Conservation (phyloP, 2,329 filamentous ascomycete genomes). For the Chrysoporthe cubensis region DNA sequence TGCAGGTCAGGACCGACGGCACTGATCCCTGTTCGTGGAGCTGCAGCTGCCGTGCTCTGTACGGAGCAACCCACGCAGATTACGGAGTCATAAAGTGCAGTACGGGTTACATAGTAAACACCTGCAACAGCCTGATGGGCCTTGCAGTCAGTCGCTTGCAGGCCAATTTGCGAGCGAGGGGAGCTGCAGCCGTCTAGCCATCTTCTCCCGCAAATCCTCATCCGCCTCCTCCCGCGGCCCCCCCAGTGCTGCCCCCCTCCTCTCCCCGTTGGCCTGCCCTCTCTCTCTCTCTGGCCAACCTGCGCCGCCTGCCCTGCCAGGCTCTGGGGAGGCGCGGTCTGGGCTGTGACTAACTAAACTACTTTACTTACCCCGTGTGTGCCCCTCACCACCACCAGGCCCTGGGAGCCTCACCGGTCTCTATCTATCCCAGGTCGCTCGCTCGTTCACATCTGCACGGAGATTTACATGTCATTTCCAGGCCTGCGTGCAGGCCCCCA, state of each 20-base stretch:
- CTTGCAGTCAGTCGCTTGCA: background rate
- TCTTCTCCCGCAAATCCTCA: background rate
- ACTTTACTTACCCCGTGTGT: background rate
- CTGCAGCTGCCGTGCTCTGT: background rate
- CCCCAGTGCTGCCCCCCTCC: background rate
- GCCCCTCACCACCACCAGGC: background rate
- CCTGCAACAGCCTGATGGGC: background rate
- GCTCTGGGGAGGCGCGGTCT: background rate
- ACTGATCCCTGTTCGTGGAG: background rate
- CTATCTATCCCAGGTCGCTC: too few relatives aligned
- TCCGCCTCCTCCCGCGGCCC: background rate
- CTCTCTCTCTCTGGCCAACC: background rate
- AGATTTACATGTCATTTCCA: background rate
- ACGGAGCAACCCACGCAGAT: background rate
- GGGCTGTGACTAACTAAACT: background rate
- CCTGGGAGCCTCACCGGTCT: background rate
- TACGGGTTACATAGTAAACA: background rate
- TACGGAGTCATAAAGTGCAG: background rate
- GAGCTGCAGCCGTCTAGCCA: background rate
- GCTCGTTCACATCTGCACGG: background rate
- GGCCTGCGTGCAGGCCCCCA: background rate
- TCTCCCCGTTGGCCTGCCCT: background rate
- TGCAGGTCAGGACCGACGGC: background rate
- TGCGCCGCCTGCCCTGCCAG: background rate
- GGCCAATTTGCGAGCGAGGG: background rate